Percentiles rank a stretch among this genome's conserved stretches.
phyloP scores from a whole-genome alignment of 371 early-diverging fungal genomes.

The Apophysomyces variabilis region DNA sequence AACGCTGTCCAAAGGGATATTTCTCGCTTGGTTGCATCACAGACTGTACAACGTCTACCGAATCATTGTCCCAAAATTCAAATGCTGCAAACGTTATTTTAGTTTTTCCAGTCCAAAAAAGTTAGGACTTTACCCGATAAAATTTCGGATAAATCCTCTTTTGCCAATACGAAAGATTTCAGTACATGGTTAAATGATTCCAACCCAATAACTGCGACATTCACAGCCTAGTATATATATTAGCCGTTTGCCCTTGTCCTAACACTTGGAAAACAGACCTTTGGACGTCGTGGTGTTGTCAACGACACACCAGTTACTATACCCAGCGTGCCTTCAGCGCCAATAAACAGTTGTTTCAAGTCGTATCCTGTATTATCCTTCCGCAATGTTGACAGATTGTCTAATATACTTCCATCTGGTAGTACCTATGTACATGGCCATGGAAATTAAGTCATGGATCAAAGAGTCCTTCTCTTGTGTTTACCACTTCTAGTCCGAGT shows the following conservation, averaged over 20 bases:
- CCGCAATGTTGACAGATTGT: constrained; percentile 80
- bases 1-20: constrained; percentile 25
- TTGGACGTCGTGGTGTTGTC: constrained; percentile 46
- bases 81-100: constrained; percentile 53
- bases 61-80: constrained; percentile 81
- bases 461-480: constrained; percentile 6
- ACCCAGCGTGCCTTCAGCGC: constrained; percentile 88
- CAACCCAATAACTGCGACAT: constrained; percentile 48
- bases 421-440: constrained; percentile 54
- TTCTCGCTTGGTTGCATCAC: constrained; percentile 40
- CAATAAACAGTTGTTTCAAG: constrained; percentile 89
- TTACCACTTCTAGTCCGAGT: constrained; percentile 78
- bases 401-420: constrained; percentile 90
- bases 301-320: constrained; percentile 84
- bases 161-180: constrained; percentile 49
- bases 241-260: background rate
- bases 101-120: background rate
- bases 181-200: constrained; percentile 48
- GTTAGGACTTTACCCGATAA: constrained; percentile 38
- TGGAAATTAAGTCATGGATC: background rate
- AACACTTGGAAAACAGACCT: constrained; percentile 15
- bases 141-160: constrained; percentile 51
- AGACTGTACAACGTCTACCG: constrained; percentile 57
- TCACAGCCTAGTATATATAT: constrained; percentile 30
- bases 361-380: constrained; percentile 90